phyloP scores from a whole-genome alignment of 768 basidiomycete genomes.

The Tremella mesenterica region DNA sequence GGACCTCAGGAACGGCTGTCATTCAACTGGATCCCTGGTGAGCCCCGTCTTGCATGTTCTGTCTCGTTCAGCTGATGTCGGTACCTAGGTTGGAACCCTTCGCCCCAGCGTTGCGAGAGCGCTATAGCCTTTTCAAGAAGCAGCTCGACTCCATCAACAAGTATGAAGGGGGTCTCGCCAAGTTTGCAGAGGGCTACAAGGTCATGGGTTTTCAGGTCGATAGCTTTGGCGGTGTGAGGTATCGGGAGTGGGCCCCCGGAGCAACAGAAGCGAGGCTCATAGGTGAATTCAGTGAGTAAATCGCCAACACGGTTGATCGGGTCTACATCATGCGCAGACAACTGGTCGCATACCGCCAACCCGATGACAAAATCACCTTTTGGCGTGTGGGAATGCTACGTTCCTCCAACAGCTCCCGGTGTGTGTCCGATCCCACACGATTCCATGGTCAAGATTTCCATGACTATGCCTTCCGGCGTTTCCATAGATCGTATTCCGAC shows the following conservation, averaged over 20 bases:
- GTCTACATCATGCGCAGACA: slow-evolving; percentile 53
- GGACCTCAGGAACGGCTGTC: slow-evolving; percentile 29
- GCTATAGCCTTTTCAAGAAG: slow-evolving; percentile 39
- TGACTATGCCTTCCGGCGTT: slow-evolving; percentile 67
- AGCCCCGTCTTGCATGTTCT: slow-evolving; percentile 6
- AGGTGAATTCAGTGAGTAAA: slow-evolving; percentile 82
- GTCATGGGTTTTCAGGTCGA: slow-evolving; percentile 66
- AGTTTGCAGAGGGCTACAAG: slow-evolving; percentile 70
- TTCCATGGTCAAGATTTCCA: slow-evolving; percentile 91
- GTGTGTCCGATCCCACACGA: slow-evolving; percentile 83
- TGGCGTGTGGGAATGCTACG: slow-evolving; percentile 78
- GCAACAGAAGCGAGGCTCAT: slow-evolving; percentile 72
- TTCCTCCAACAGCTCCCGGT: slow-evolving; percentile 62
- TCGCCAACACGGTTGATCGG: background rate
- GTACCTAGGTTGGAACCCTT: slow-evolving; percentile 44
- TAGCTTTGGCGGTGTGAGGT: slow-evolving; percentile 60
- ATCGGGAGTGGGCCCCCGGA: slow-evolving; percentile 95
- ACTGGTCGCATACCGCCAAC: slow-evolving; percentile 77
- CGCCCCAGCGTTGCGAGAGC: slow-evolving; percentile 35
- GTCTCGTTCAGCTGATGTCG: background rate
- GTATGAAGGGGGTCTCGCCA: slow-evolving; percentile 74
- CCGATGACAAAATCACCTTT: slow-evolving; percentile 74
- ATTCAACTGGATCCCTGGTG: slow-evolving; percentile 44
- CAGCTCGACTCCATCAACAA: slow-evolving; percentile 53
- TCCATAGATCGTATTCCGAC: slow-evolving; percentile 86